These are phyloP conservation scores for Fusarium veterinarium DNA, from an alignment of 2,329 filamentous ascomycete genomes.

Conservation along the genomic window DNA sequence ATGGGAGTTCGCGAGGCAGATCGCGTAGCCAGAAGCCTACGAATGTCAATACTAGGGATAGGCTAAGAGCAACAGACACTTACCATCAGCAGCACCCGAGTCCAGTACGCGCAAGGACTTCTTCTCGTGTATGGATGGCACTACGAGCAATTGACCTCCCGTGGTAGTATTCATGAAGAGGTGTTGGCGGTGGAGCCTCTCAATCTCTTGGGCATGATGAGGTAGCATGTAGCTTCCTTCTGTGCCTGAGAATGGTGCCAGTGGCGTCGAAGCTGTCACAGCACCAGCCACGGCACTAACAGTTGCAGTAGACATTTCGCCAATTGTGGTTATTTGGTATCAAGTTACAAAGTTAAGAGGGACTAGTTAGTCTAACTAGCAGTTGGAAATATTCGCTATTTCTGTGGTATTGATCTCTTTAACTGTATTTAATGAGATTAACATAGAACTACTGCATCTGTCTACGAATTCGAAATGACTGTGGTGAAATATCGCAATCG, in stretches of 20 bases:
- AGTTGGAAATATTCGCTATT: background rate
- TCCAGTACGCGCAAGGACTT: background rate
- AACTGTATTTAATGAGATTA: background rate
- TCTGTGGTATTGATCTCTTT: accelerated
- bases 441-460: accelerated
- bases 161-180: background rate
- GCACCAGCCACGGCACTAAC: background rate
- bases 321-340: background rate
- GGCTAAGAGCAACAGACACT: background rate
- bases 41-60: background rate
- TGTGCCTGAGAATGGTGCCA: background rate
- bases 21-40: background rate
- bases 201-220: background rate
- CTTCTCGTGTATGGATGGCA: background rate
- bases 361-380: accelerated
- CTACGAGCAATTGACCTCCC: background rate
- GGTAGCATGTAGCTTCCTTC: background rate
- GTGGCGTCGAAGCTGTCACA: background rate
- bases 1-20: background rate
- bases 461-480: background rate
- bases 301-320: background rate
- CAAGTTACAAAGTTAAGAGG: background rate
- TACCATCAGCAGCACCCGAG: background rate
- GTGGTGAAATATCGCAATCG: background rate
- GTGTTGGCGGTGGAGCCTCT: background rate